Evolutionary conservation across 2,329 filamentous ascomycete species (phyloP).

Genomic region (Stachybotrys echinatus): DNA sequence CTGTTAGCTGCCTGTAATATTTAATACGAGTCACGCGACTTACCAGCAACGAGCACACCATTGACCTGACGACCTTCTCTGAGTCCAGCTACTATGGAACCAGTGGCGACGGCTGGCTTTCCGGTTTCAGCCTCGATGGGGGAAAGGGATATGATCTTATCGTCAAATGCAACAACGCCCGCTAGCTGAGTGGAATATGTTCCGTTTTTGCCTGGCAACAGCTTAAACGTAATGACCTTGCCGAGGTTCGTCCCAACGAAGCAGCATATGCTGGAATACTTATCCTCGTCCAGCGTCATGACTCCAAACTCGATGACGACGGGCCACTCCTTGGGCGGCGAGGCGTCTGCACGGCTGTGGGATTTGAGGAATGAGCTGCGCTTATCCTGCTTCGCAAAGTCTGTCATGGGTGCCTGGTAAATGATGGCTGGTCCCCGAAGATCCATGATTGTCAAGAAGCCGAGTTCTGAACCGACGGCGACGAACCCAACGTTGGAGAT

Average conservation of each 20-base stretch:
- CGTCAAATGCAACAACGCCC: slow-evolving; percentile 63
- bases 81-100: slow-evolving; percentile 68
- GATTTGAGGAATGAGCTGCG: slow-evolving; percentile 63
- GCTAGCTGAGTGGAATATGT: slow-evolving; percentile 65
- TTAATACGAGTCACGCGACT: slow-evolving; percentile 18
- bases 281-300: slow-evolving; percentile 88
- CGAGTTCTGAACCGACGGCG: slow-evolving; percentile 78
- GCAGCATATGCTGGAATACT: slow-evolving; percentile 89
- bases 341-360: slow-evolving; percentile 23
- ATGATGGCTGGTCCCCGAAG: slow-evolving; percentile 83
- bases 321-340: slow-evolving; percentile 62
- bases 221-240: slow-evolving; percentile 82
- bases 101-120: slow-evolving; percentile 69
- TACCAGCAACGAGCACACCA: slow-evolving; percentile 73
- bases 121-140: slow-evolving; percentile 79
- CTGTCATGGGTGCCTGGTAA: slow-evolving; percentile 64
- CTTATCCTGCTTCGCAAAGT: slow-evolving; percentile 74
- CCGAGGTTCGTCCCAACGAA: slow-evolving; percentile 87
- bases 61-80: slow-evolving; percentile 70
- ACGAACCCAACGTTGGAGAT: slow-evolving; percentile 93
- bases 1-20: slow-evolving; percentile 17
- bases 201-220: slow-evolving; percentile 68
- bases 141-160: slow-evolving; percentile 66
- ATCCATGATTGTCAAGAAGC: slow-evolving; percentile 77
- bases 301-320: slow-evolving; percentile 86